A percentile compares a stretch with the other conserved stretches of the same genome.
Conservation (phyloP, 179 eudicot genomes). For the Vitellaria paradoxa region DNA sequence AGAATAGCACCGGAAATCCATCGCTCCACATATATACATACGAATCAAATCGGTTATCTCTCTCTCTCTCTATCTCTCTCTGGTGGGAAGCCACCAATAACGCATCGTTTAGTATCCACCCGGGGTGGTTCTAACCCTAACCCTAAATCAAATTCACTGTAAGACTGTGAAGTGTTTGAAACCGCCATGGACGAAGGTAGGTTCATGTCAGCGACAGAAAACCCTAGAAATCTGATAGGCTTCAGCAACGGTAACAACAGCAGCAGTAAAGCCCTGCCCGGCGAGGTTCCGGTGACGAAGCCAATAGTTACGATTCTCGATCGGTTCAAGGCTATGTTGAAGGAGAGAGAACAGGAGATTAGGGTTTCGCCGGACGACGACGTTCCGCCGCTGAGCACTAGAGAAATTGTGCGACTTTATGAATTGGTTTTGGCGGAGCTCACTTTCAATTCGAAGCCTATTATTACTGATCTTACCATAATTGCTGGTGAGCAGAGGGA, state of each 20-base stretch:
- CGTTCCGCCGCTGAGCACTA: slow-evolving; percentile 35
- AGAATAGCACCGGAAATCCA: background rate
- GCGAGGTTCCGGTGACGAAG: slow-evolving; percentile 29
- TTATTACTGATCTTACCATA: slow-evolving; percentile 89
- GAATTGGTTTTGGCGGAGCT: slow-evolving; percentile 66
- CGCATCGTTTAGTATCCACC: background rate
- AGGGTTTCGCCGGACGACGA: slow-evolving; percentile 31
- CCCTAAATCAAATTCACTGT: background rate
- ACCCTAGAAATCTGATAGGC: slow-evolving; percentile 14
- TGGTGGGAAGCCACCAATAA: background rate
- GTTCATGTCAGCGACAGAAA: slow-evolving; percentile 11
- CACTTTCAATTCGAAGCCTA: slow-evolving; percentile 81
- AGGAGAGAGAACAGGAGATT: slow-evolving; percentile 49
- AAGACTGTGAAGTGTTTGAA: background rate
- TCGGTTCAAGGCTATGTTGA: slow-evolving; percentile 56
- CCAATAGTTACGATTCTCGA: slow-evolving; percentile 55
- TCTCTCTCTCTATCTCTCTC: background rate
- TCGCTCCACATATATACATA: too few relatives aligned
- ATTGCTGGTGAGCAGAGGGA: slow-evolving; percentile 81
- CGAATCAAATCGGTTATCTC: too few relatives aligned
- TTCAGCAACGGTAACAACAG: background rate
- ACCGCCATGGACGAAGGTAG: slow-evolving; percentile 16
- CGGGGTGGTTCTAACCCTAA: slow-evolving; percentile 19
- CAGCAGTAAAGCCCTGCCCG: slow-evolving; percentile 7
- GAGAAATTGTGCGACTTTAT: slow-evolving; percentile 60